Evolutionary conservation across 441 rosid species (phyloP).

Genomic region (Gossypium lobatum): DNA sequence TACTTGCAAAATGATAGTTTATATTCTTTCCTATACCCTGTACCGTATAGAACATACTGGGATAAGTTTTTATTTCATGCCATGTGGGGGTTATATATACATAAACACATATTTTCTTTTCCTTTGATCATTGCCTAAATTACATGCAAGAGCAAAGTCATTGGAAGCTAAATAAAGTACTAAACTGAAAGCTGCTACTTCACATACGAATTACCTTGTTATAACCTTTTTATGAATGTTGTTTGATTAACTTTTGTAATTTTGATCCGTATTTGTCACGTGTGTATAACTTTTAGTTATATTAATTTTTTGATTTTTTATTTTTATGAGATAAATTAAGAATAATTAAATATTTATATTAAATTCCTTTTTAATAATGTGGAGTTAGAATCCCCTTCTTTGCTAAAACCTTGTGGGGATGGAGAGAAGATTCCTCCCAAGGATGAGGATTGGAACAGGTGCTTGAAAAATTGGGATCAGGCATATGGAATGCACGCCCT

Average conservation of each 20-base stretch:
- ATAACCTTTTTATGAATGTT: neutral
- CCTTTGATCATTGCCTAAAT: neutral
- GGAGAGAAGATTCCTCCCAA: neutral
- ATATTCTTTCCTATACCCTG: neutral
- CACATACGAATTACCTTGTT: neutral
- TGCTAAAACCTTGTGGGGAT: neutral
- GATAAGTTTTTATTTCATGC: neutral
- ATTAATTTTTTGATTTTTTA: neutral
- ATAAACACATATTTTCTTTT: neutral
- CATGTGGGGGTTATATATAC: neutral
- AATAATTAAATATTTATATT: neutral
- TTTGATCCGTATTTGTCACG: neutral
- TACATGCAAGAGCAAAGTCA: neutral
- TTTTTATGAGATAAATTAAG: neutral
- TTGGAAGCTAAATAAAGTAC: neutral
- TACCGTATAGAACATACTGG: neutral
- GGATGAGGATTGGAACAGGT: neutral
- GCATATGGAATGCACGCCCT: neutral
- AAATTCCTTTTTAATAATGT: neutral
- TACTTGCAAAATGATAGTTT: neutral
- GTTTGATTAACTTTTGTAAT: neutral
- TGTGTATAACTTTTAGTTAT: neutral
- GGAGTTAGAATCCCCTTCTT: neutral
- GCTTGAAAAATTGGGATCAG: neutral
- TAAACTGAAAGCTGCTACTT: neutral